A percentile compares a stretch with the other conserved stretches of the same genome.
These are phyloP conservation scores for Berberis thunbergii DNA, from an alignment of 164 flowering plant species.

Conservation along the genomic window DNA sequence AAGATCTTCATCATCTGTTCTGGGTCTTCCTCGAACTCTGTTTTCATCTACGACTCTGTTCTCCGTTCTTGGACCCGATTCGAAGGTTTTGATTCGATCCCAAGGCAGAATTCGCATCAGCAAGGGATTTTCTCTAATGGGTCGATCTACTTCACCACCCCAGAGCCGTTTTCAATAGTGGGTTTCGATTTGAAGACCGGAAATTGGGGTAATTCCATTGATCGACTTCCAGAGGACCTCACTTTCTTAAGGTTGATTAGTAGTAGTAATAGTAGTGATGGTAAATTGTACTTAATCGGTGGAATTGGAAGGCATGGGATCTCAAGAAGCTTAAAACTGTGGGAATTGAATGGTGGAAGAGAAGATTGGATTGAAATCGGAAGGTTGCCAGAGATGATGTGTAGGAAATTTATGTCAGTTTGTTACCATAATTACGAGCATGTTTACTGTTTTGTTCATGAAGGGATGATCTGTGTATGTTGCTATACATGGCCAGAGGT, in stretches of 20 bases:
- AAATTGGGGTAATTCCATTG: slow-evolving; percentile 23
- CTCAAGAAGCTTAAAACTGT: slow-evolving; percentile 43
- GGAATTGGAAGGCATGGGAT: slow-evolving; percentile 64
- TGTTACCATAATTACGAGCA: slow-evolving; percentile 78
- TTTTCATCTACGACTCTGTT: slow-evolving; percentile 42
- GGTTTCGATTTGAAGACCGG: slow-evolving; percentile 41
- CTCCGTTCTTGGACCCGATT: slow-evolving; percentile 30
- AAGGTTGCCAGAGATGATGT: slow-evolving; percentile 53
- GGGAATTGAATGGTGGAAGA: slow-evolving; percentile 33
- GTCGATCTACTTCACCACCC: slow-evolving; percentile 36
- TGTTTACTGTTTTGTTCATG: slow-evolving; percentile 61
- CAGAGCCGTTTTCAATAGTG: slow-evolving; percentile 43
- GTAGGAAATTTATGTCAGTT: slow-evolving; percentile 49
- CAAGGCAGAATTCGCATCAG: slow-evolving; percentile 24
- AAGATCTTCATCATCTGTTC: slow-evolving; percentile 12
- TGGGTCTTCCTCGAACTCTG: slow-evolving; percentile 13
- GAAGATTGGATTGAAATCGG: slow-evolving; percentile 37
- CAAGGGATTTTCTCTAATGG: slow-evolving; percentile 38
- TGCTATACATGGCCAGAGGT: slow-evolving; percentile 83
- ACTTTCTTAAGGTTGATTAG: slow-evolving; percentile 42
- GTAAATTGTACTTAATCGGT: slow-evolving; percentile 48
- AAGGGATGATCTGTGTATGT: slow-evolving; percentile 58
- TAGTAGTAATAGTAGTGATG: slow-evolving; percentile 13
- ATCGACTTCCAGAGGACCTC: slow-evolving; percentile 33
- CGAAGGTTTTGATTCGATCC: slow-evolving; percentile 16